Evolutionary conservation across 495 filamentous ascomycete species (phyloP).

Genomic region (Tuber magnatum): DNA sequence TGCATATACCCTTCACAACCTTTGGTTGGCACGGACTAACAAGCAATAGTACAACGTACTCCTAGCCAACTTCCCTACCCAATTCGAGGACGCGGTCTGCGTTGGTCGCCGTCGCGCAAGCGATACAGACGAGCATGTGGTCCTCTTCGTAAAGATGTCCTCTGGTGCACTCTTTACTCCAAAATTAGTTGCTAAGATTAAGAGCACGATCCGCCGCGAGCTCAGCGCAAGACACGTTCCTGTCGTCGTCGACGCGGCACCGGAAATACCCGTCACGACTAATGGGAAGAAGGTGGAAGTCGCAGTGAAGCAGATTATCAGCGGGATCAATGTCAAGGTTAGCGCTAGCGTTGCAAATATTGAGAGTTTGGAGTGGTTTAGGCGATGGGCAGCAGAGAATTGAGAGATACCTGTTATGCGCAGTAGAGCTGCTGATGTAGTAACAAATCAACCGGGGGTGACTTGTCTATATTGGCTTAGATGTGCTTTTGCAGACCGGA

Average conservation of each 20-base stretch:
- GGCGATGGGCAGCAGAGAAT: slow-evolving; percentile 56
- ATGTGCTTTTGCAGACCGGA: not conserved
- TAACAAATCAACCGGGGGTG: not conserved
- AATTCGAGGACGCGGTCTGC: slow-evolving; percentile 77
- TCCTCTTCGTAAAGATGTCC: slow-evolving; percentile 70
- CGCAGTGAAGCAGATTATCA: slow-evolving; percentile 89
- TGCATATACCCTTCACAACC: not conserved
- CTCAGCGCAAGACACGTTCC: slow-evolving; percentile 83
- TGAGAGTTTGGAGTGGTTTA: slow-evolving; percentile 77
- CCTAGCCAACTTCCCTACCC: slow-evolving; percentile 65
- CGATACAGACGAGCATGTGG: slow-evolving; percentile 76
- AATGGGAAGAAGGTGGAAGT: slow-evolving; percentile 96
- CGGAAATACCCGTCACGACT: slow-evolving; percentile 76
- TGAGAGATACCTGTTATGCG: slow-evolving; percentile 6
- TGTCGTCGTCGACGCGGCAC: slow-evolving; percentile 66
- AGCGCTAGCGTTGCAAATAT: slow-evolving; percentile 80
- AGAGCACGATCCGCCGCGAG: slow-evolving; percentile 58
- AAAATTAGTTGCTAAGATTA: slow-evolving; percentile 55
- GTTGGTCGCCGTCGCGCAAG: slow-evolving; percentile 65
- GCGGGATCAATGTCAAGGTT: slow-evolving; percentile 73
- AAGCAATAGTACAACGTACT: slow-evolving; percentile 65
- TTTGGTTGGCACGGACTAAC: not conserved
- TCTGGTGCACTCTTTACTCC: slow-evolving; percentile 47
- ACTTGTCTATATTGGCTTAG: not conserved
- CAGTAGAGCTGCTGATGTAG: not conserved